phyloP scores from a whole-genome alignment of 805 yeast genomes.

The Kuraishia borneana region DNA sequence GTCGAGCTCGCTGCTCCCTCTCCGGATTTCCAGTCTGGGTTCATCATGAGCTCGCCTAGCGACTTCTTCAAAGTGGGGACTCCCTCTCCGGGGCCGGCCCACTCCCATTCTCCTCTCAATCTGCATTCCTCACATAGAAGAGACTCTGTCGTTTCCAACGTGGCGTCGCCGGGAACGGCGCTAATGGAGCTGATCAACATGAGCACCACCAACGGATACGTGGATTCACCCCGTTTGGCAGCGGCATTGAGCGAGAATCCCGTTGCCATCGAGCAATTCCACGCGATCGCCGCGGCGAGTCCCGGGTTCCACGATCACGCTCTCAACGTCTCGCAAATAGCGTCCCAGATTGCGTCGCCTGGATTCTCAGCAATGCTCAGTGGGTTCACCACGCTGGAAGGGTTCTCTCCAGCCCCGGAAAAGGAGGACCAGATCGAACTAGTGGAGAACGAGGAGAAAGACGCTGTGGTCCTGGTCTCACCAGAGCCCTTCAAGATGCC shows the following conservation, averaged over 20 bases:
- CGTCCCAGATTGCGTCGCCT: constrained; percentile 10
- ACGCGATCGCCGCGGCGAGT: constrained; percentile 6
- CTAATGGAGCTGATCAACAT: constrained; percentile 11
- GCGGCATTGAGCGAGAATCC: constrained; percentile 13
- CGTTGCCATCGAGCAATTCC: constrained; percentile 12
- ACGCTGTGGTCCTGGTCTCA: not conserved
- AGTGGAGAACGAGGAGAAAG: not conserved
- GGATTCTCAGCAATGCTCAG: constrained; percentile 14
- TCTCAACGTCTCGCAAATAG: not conserved
- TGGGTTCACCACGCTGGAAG: constrained; percentile 18
- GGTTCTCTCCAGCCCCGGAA: constrained; percentile 14
- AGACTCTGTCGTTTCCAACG: not conserved
- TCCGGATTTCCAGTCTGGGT: constrained; percentile 1
- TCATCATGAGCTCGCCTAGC: not conserved
- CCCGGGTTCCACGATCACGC: constrained; percentile 3
- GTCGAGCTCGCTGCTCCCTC: not conserved
- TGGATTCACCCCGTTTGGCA: constrained; percentile 13
- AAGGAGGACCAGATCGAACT: not conserved
- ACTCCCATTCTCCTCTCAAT: not conserved
- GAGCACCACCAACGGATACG: constrained; percentile 10
- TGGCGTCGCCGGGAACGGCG: constrained; percentile 7
- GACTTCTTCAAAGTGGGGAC: constrained; percentile 1
- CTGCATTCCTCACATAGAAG: not conserved
- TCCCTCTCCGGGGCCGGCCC: not conserved
- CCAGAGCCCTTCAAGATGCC: constrained; percentile 6